Percentiles rank a stretch among this genome's conserved stretches.
These are phyloP conservation scores for Yarrowia sp. DNA, from an alignment of 805 yeast genomes.

Conservation along the genomic window DNA sequence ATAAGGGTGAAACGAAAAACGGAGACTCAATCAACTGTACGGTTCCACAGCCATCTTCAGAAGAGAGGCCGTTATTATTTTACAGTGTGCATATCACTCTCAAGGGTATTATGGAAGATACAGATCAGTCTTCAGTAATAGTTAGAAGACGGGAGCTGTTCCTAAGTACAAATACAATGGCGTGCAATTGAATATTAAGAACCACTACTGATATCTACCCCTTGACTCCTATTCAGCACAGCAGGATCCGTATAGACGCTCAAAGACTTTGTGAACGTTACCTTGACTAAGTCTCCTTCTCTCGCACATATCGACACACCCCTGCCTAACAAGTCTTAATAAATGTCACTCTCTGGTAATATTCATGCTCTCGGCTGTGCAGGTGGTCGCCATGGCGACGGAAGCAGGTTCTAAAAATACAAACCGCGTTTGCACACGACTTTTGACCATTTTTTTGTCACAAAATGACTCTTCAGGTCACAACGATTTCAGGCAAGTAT, in stretches of 20 bases:
- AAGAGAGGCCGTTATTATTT: neutral
- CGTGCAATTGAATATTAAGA: too few relatives aligned
- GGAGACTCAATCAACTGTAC: neutral
- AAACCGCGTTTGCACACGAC: too few relatives aligned
- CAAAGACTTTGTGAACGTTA: neutral
- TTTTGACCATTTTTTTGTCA: too few relatives aligned
- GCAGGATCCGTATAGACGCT: neutral
- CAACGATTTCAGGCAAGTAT: too few relatives aligned
- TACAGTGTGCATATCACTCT: neutral
- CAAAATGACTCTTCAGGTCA: too few relatives aligned
- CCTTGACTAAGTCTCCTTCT: neutral
- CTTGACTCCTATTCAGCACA: neutral
- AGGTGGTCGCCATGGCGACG: constrained; percentile 5
- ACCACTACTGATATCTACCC: too few relatives aligned
- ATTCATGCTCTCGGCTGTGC: constrained; percentile 11
- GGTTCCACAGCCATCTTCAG: neutral
- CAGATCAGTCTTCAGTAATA: too few relatives aligned
- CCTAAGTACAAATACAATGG: too few relatives aligned
- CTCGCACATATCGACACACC: neutral
- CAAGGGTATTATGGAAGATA: neutral
- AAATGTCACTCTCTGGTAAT: neutral
- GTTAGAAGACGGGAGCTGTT: too few relatives aligned
- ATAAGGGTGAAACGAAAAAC: neutral
- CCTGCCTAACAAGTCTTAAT: constrained; percentile 1
- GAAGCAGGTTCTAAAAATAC: neutral